Evolutionary conservation across 495 filamentous ascomycete genomes (phyloP).

Genomic region (Tetracladium marchalianum): DNA sequence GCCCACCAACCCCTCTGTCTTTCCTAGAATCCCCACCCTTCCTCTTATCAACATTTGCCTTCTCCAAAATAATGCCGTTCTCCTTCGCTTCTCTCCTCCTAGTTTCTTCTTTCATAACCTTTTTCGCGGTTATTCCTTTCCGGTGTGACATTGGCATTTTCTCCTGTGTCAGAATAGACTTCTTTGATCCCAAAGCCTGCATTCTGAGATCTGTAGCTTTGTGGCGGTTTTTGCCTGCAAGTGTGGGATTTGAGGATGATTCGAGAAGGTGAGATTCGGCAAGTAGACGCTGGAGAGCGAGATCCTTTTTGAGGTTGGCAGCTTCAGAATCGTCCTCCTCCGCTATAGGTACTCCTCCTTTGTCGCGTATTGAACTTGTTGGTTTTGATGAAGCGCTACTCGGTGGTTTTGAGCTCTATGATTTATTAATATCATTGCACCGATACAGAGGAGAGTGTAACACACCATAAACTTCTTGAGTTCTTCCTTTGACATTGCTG

Average conservation of each 20-base stretch:
- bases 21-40: slow-evolving; percentile 33
- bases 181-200: slow-evolving; percentile 67
- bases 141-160: slow-evolving; percentile 78
- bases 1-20: slow-evolving; percentile 61
- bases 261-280: slow-evolving; percentile 89
- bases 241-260: slow-evolving; percentile 45
- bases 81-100: slow-evolving; percentile 72
- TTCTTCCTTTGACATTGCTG: slow-evolving; percentile 50
- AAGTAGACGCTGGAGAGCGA: slow-evolving; percentile 81
- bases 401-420: slow-evolving; percentile 39
- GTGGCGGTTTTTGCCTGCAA: slow-evolving; percentile 53
- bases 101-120: slow-evolving; percentile 52
- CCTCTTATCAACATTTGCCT: slow-evolving; percentile 35
- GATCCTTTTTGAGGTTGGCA: slow-evolving; percentile 76
- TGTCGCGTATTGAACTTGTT: slow-evolving; percentile 9
- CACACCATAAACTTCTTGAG: slow-evolving; percentile 70
- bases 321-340: slow-evolving; percentile 42
- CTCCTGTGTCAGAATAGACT: slow-evolving; percentile 58
- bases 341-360: slow-evolving; percentile 13
- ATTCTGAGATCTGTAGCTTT: slow-evolving; percentile 78
- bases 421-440: slow-evolving; percentile 4
- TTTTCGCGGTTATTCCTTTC: slow-evolving; percentile 65
- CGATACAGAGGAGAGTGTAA: not conserved
- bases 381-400: slow-evolving; percentile 30
- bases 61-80: slow-evolving; percentile 85